Evolutionary conservation across 306 rosid species (phyloP).

Genomic region (Hippophae gyantsensis): DNA sequence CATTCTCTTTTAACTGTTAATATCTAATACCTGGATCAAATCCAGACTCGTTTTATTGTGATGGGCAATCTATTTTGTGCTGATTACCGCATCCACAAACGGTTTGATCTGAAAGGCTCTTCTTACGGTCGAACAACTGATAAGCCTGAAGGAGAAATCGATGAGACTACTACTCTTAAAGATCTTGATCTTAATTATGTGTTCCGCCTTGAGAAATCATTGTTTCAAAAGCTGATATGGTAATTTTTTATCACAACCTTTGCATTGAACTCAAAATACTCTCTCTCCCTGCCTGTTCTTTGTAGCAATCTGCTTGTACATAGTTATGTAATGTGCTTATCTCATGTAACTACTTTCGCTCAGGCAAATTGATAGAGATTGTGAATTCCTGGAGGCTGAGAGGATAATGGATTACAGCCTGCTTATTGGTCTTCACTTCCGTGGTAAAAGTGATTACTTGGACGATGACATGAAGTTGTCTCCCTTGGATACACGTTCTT

Average conservation of each 20-base stretch:
- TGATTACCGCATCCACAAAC: slow-evolving; percentile 79
- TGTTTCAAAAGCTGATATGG: slow-evolving; percentile 66
- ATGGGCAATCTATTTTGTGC: slow-evolving; percentile 99
- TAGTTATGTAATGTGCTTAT: slow-evolving; percentile 24
- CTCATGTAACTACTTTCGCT: not conserved
- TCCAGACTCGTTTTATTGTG: slow-evolving; percentile 90
- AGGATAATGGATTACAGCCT: slow-evolving; percentile 99
- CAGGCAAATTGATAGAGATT: slow-evolving; percentile 88
- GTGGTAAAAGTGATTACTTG: slow-evolving; percentile 44
- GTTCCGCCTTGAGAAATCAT: slow-evolving; percentile 54
- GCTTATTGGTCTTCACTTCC: slow-evolving; percentile 86
- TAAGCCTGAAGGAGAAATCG: slow-evolving; percentile 74
- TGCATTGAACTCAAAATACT: not conserved
- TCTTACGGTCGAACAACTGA: slow-evolving; percentile 87
- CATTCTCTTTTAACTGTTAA: not conserved
- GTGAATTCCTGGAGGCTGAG: slow-evolving; percentile 83
- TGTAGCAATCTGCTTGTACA: not conserved
- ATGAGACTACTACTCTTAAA: slow-evolving; percentile 93
- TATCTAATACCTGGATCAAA: slow-evolving; percentile 16
- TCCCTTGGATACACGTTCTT: slow-evolving; percentile 70
- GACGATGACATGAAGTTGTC: slow-evolving; percentile 71
- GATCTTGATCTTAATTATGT: slow-evolving; percentile 92
- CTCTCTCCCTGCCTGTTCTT: not conserved
- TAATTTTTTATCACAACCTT: slow-evolving; percentile 23
- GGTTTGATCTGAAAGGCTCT: slow-evolving; percentile 92